phyloP scores from a whole-genome alignment of 2,329 filamentous ascomycete genomes.

The Trichocomaceae sp. region DNA sequence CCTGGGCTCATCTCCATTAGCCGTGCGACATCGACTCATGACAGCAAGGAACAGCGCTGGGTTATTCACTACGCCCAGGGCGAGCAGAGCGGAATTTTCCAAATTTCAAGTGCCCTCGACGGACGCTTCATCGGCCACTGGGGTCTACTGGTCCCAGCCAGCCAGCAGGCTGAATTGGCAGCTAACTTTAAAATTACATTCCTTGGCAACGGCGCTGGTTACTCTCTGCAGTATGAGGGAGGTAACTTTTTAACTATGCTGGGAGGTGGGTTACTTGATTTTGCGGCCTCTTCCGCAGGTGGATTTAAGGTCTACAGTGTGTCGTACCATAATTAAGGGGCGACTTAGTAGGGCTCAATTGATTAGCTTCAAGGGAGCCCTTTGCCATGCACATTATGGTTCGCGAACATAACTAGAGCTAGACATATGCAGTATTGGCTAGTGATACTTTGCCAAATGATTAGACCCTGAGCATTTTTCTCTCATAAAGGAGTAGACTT shows the following conservation, averaged over 20 bases:
- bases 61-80: slow-evolving; percentile 39
- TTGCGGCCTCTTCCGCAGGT: neutral
- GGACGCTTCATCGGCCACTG: slow-evolving; percentile 24
- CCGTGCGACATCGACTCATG: slow-evolving; percentile 30
- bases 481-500: too few relatives aligned
- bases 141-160: slow-evolving; percentile 18
- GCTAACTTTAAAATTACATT: slow-evolving; percentile 28
- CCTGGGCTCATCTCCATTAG: slow-evolving; percentile 18
- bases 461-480: too few relatives aligned
- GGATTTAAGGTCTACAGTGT: slow-evolving; percentile 12
- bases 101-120: slow-evolving; percentile 38
- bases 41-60: slow-evolving; percentile 43
- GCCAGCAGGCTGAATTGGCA: slow-evolving; percentile 15
- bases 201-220: slow-evolving; percentile 30
- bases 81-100: slow-evolving; percentile 31
- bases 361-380: neutral
- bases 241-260: slow-evolving; percentile 14
- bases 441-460: too few relatives aligned
- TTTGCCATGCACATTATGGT: too few relatives aligned
- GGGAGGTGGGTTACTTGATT: neutral
- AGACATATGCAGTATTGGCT: too few relatives aligned
- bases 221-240: slow-evolving; percentile 26
- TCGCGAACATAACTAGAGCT: too few relatives aligned
- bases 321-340: neutral
- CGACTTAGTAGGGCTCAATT: too few relatives aligned